A percentile compares a stretch with the other conserved stretches of the same genome.
Evolutionary conservation across 78 protist genomes (phyloP).

Genomic region (Speleostelium caveatum): DNA sequence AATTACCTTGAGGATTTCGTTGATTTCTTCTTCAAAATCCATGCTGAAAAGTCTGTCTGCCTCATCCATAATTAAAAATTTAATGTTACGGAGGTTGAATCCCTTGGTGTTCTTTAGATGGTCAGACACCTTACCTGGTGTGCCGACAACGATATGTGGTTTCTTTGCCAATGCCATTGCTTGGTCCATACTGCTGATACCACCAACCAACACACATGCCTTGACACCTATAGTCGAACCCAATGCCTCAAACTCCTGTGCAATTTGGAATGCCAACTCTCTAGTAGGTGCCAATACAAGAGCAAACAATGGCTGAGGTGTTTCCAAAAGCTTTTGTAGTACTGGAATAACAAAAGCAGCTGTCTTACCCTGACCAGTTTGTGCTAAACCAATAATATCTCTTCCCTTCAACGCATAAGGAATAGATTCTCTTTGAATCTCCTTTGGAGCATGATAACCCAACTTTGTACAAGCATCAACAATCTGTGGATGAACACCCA

Average conservation of each 20-base stretch:
- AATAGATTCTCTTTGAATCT: slow-evolving; percentile 90
- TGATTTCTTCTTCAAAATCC: slow-evolving; percentile 97
- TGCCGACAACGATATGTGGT: slow-evolving; percentile 98
- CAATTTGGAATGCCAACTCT: slow-evolving; percentile 98
- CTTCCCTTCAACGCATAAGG: slow-evolving; percentile 89
- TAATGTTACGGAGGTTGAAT: slow-evolving; percentile 85
- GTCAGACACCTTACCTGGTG: slow-evolving; percentile 97
- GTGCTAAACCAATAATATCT: slow-evolving; percentile 96
- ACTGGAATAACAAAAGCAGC: slow-evolving; percentile 98
- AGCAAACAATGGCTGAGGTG: slow-evolving; percentile 81
- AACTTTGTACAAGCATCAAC: slow-evolving; percentile 78
- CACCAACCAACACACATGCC: slow-evolving; percentile 87
- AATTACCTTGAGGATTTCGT: slow-evolving; percentile 67
- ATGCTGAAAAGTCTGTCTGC: slow-evolving; percentile 96
- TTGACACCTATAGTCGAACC: slow-evolving; percentile 93
- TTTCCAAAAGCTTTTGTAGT: slow-evolving; percentile 84
- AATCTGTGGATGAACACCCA: slow-evolving; percentile 85
- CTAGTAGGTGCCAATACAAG: slow-evolving; percentile 91
- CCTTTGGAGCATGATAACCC: slow-evolving; percentile 83
- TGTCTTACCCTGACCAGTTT: slow-evolving; percentile 99
- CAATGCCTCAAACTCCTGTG: slow-evolving; percentile 93
- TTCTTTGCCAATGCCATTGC: slow-evolving; percentile 87
- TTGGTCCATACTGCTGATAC: slow-evolving; percentile 81
- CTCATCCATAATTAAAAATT: slow-evolving; percentile 96
- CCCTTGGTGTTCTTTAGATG: slow-evolving; percentile 96